Conservation (phyloP, 176 grass and related monocot species). For the Bothriochloa decipiens region DNA sequence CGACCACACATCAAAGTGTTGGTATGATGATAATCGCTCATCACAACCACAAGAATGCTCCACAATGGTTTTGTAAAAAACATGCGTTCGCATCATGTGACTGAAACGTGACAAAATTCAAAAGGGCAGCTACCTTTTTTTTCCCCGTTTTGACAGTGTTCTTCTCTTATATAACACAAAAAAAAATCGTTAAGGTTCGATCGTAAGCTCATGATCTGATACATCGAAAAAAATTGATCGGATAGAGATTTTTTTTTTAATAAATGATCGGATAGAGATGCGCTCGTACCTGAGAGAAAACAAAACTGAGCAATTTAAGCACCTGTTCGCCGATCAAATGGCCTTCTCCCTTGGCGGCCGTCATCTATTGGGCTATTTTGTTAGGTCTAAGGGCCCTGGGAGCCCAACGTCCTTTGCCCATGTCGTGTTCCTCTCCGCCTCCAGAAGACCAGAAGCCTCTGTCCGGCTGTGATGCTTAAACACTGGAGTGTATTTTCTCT, state of each 20-base stretch:
- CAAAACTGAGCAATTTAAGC: not conserved
- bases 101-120: not conserved
- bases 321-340: not conserved
- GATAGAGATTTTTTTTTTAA: too few relatives aligned
- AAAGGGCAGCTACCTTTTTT: not conserved
- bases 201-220: not conserved
- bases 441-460: too few relatives aligned
- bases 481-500: not conserved
- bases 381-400: not conserved
- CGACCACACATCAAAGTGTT: too few relatives aligned
- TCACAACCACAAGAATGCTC: too few relatives aligned
- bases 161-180: not conserved
- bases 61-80: too few relatives aligned
- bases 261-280: too few relatives aligned
- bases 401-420: not conserved
- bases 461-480: not conserved
- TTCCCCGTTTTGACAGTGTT: not conserved
- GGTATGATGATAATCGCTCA: too few relatives aligned
- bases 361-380: not conserved
- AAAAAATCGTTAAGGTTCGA: not conserved
- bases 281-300: not conserved
- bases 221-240: not conserved
- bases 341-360: not conserved
- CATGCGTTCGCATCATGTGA: too few relatives aligned
- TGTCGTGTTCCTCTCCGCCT: too few relatives aligned